Base-by-base conservation (phyloP, 1,139 yeast genomes). In the Diutina siamensis region DNA sequence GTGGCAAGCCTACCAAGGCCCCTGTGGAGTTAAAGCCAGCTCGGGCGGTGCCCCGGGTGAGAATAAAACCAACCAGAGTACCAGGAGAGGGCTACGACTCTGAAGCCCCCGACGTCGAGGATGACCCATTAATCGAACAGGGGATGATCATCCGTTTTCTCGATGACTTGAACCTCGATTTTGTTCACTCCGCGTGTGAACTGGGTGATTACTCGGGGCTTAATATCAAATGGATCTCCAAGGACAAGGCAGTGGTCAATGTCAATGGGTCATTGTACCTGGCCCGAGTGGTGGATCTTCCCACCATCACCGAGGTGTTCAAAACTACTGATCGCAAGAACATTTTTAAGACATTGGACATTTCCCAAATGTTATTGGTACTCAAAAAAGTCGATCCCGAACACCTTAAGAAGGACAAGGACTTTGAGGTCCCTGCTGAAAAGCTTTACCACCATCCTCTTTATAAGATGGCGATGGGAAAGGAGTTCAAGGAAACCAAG, bases 31-130 rank as follows among this genome's bases (percentile, higher is more conserved):
- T 25, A 12, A 25, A 22, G 8, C 20, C 42, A 10, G 18, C 42
- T 17, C 32, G 33, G 8, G n/a, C 42, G 44, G 68, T 79, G 0
- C 89, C 92, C 0, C 68, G 80, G 42, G 80, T 87, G 46, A 67
- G 94, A 50, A 80, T 89, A 47, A 87, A 86, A 56, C 94, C 95
- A 0, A 82, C 86, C 0, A 66, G 95, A 52, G 73, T 83, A 9
- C 94, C 95, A 0, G 96, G 96, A 1, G 96, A 89, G 54, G 97
- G 97, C 0, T 92, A 92, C 61, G 98, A 92, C 58, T 84, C 96
- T 1, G 98, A 92, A 56, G 97, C 95, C 10, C 95, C 97, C 1
- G 97, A 92, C 55, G 67, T 87, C 41, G 98, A 92, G 59, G 97
- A 88, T 49, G 97, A 92, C 57, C 98, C 98, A 0, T 66, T 87